Evolutionary conservation across 129 eudicot genomes (phyloP), one percentile per base, ranked within the genome.

Genomic region (Oenanthe sinensis): DNA sequence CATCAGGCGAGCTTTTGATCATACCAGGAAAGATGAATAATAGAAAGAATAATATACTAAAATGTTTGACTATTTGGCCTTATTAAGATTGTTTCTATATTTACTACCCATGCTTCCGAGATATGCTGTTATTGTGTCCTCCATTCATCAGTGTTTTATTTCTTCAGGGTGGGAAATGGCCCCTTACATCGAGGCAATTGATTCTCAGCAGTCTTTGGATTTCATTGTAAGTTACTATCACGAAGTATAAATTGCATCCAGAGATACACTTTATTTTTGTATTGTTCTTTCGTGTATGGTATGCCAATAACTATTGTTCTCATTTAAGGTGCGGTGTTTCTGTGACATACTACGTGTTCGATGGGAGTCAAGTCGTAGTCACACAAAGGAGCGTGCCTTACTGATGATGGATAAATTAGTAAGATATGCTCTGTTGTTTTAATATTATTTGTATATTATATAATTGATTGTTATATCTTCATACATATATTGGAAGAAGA

Each of bases 301-400:
- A 46, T 46, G 22, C 50, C 19, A 12, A n/a, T 74, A 13, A 45
- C 42, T 74, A 12, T 44, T 26, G 62, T n/a, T 71, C 71, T 46
- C 15, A 48, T 65, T 79, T 33, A 81, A 89, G 91, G 79, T 87
- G 42, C 81, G 58, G 70, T 81, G 79, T 81, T 88, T 85, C 70
- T 87, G 96, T 83, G 89, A 89, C 77, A 75, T 95, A n/a, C 89
- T 95, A 71, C 99, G 99, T 74, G 87, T 95, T 50, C 86, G 92
- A 77, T 95, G 96, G 96, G 99, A 95, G 72, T 82, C 90, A 76
- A 95, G 84, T 63, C 99, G 99, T 77, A 84, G 92, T 78, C 88
- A 96, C 67, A 95, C 99, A 22, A 92, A 92, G 86, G 94, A 95
- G 83, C 96, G 99, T 24, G 91, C 99, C 16, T 78, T 95, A 82